A percentile compares a stretch with the other conserved stretches of the same genome.
Evolutionary conservation across 2,329 filamentous ascomycete species (phyloP).

Genomic region (Calcarisporium arbuscula): DNA sequence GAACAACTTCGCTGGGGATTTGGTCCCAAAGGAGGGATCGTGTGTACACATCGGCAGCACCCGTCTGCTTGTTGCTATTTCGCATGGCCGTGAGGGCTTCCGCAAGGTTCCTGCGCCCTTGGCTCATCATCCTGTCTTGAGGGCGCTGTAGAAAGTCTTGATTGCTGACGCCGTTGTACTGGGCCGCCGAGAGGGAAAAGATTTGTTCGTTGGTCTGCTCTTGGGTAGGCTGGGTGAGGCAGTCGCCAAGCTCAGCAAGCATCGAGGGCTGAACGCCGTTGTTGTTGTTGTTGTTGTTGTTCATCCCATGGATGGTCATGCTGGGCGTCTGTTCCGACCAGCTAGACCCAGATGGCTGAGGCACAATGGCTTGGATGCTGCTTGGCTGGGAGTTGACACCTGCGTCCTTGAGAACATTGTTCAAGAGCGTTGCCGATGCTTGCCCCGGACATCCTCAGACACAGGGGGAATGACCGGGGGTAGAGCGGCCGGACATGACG

Average conservation of each 20-base stretch:
- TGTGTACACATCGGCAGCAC: constrained; percentile 82
- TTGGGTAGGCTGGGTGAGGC: constrained; percentile 68
- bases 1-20: constrained; percentile 85
- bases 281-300: constrained; percentile 11
- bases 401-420: constrained; percentile 77
- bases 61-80: constrained; percentile 58
- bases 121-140: constrained; percentile 48
- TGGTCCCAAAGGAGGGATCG: constrained; percentile 90
- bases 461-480: constrained; percentile 68
- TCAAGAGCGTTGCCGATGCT: constrained; percentile 71
- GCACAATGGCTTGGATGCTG: constrained; percentile 38
- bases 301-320: constrained; percentile 38
- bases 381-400: constrained; percentile 46
- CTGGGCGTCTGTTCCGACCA: constrained; percentile 37
- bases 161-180: constrained; percentile 71
- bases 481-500: constrained; percentile 77
- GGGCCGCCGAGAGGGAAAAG: constrained; percentile 77
- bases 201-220: constrained; percentile 84
- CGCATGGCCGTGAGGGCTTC: constrained; percentile 78
- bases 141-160: constrained; percentile 62
- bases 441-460: constrained; percentile 72
- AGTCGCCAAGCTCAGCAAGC: constrained; percentile 61
- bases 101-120: constrained; percentile 67
- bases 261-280: constrained; percentile 46
- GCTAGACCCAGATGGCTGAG: constrained; percentile 45